Conservation (phyloP, 805 yeast genomes). For the Nakazawaea pomicola region DNA sequence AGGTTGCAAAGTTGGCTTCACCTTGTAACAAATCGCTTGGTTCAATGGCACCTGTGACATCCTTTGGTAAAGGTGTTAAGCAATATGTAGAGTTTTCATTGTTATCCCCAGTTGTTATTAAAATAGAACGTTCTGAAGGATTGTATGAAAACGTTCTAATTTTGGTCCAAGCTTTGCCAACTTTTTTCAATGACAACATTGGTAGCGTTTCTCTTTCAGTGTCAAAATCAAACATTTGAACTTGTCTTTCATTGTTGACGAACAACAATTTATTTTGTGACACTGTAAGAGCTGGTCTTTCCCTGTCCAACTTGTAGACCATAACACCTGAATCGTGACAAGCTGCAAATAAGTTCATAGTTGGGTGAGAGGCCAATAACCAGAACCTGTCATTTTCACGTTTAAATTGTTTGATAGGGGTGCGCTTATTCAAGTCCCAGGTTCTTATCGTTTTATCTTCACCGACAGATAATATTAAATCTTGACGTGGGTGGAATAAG, state of each 20-base stretch:
- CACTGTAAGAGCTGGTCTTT: slow-evolving; percentile 84
- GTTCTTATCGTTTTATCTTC: slow-evolving; percentile 95
- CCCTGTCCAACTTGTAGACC: slow-evolving; percentile 96
- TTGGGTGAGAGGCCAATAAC: slow-evolving; percentile 86
- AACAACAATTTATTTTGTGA: slow-evolving; percentile 71
- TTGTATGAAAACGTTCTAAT: slow-evolving; percentile 83
- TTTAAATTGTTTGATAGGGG: slow-evolving; percentile 90
- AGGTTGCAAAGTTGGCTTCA: slow-evolving; percentile 78
- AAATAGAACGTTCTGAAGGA: slow-evolving; percentile 83
- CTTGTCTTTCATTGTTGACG: slow-evolving; percentile 80
- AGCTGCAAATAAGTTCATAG: slow-evolving; percentile 88
- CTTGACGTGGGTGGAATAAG: slow-evolving; percentile 90
- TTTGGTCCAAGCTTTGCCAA: slow-evolving; percentile 83
- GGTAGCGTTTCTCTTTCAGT: slow-evolving; percentile 67
- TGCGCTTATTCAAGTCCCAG: slow-evolving; percentile 93
- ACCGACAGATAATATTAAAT: slow-evolving; percentile 85
- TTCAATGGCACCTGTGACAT: slow-evolving; percentile 89
- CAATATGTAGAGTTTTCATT: slow-evolving; percentile 61
- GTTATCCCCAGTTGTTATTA: slow-evolving; percentile 75
- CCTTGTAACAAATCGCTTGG: slow-evolving; percentile 80
- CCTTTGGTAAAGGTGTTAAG: slow-evolving; percentile 73
- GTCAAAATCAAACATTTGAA: slow-evolving; percentile 71
- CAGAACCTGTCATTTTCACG: slow-evolving; percentile 94
- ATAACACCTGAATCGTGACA: slow-evolving; percentile 97
- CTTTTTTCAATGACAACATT: slow-evolving; percentile 74